A percentile compares a stretch with the other conserved stretches of the same genome.
phyloP scores from a whole-genome alignment of 2,329 filamentous ascomycete genomes.

The Ilyonectria sp. region DNA sequence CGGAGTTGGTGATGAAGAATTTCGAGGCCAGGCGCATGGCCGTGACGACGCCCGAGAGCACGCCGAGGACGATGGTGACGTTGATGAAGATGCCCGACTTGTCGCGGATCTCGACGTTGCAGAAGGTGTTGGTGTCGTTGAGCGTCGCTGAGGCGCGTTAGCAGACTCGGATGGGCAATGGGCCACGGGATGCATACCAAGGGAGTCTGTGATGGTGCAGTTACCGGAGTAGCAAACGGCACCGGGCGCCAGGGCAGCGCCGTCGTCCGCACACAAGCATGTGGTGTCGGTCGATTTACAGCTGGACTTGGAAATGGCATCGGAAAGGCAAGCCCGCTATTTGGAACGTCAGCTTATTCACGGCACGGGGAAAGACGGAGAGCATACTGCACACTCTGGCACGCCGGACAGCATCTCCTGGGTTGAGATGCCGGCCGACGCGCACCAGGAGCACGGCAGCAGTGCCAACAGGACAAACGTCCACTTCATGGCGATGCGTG shows the following conservation, averaged over 20 bases:
- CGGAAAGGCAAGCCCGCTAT: constrained; percentile 34
- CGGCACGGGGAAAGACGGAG: background rate
- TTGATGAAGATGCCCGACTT: constrained; percentile 33
- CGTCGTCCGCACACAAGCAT: constrained; percentile 41
- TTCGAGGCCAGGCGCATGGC: constrained; percentile 39
- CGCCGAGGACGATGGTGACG: constrained; percentile 36
- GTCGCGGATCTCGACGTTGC: constrained; percentile 31
- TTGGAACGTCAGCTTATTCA: constrained; percentile 7
- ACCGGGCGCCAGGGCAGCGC: constrained; percentile 36
- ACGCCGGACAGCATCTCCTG: constrained; percentile 35
- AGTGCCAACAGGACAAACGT: constrained; percentile 39
- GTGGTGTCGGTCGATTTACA: constrained; percentile 41
- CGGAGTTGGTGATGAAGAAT: constrained; percentile 28
- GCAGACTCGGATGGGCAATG: background rate
- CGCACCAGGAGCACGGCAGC: constrained; percentile 32
- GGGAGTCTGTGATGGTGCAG: constrained; percentile 38
- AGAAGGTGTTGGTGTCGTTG: constrained; percentile 36
- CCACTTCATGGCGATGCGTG: constrained; percentile 44
- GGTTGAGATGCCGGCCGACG: constrained; percentile 28
- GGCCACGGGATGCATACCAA: constrained; percentile 29
- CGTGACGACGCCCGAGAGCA: constrained; percentile 36
- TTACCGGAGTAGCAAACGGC: constrained; percentile 37
- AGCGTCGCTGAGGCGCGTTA: constrained; percentile 28
- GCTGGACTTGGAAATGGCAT: constrained; percentile 32
- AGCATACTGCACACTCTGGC: constrained; percentile 39